Base-by-base conservation (phyloP, 2,329 filamentous ascomycete genomes). In the Ophiostoma triangulosporum region DNA sequence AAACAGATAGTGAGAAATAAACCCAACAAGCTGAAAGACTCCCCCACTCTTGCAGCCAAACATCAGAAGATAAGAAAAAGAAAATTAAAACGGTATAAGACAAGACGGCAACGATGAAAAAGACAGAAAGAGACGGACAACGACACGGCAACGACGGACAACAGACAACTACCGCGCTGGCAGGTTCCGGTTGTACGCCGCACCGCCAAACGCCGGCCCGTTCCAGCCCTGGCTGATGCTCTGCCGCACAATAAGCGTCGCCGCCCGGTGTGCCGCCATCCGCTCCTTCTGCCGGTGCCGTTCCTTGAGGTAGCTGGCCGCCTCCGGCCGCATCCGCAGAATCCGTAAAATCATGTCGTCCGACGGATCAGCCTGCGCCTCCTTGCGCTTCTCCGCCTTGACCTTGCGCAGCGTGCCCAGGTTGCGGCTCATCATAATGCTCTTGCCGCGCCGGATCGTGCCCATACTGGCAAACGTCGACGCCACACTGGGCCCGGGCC, bases 321-420 rank as follows among this genome's bases (percentile, higher is more conserved):
- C 93, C 70, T 97, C 93, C 2, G 89, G 88, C 52, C 93, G 76
- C 93, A 98, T 98, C 51, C 93, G 78, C 60, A 98, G 69, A 59
- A 98, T 98, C 20, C 93, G 78, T 62, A 98, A 69, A 60, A 98
- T 97, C 86, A 97, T 97, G 65, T 98, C 93, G 67, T 98, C 93
- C 65, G 85, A 95, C 1, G 93, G 91, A 65, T 97, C 93, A 1
- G 93, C 91, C 65, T 98, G 93, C 1, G 89, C 88, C 66, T 97
- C 91, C 62, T 90, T 89, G 58, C 93, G 78, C 72, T 95, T 96
- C 69, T 95, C 91, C 66, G 95, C 89, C 69, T 97, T 97, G 38
- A 87, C 89, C 64, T 91, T 88, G 61, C 83, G 84, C 89, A 98
- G 97, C 7, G 93, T 97, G 46, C 93, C 93, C 52, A 98, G 70